These are phyloP conservation scores for Triticum aestivum DNA, from an alignment of 176 grass and related monocot genomes.

Conservation along the genomic window DNA sequence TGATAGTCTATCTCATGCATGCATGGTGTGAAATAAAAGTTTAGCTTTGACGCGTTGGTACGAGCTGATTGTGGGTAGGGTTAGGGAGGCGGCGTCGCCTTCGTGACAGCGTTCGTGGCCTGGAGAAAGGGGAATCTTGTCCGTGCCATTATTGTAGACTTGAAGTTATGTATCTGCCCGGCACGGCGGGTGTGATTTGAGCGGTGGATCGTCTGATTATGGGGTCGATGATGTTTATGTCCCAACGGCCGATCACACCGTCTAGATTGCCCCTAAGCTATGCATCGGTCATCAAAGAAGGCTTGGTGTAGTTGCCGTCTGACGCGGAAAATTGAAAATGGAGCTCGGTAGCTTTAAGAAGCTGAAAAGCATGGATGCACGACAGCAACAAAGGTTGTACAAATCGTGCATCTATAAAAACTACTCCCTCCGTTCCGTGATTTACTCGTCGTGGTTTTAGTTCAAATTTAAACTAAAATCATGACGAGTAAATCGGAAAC, in stretches of 20 bases:
- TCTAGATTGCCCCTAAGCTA: no score
- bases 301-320: no score
- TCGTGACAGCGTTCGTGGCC: background rate
- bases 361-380: no score
- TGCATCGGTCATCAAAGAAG: no score
- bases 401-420: no score
- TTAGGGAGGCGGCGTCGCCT: background rate
- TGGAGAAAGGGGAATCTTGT: background rate
- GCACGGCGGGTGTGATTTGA: background rate
- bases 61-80: background rate
- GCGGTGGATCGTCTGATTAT: constrained; percentile 1
- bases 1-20: background rate
- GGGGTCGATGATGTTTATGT: background rate
- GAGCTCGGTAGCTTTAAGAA: no score
- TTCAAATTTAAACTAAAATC: no score
- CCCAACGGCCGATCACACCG: background rate
- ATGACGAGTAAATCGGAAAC: no score
- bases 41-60: background rate
- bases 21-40: background rate
- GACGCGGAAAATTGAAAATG: no score
- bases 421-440: no score
- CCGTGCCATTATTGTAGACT: constrained; percentile 4
- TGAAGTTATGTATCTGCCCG: background rate
- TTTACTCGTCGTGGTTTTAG: no score
- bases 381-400: no score